These are phyloP conservation scores for Anisogramma anomala DNA, from an alignment of 2,329 filamentous ascomycete genomes.

Conservation along the genomic window DNA sequence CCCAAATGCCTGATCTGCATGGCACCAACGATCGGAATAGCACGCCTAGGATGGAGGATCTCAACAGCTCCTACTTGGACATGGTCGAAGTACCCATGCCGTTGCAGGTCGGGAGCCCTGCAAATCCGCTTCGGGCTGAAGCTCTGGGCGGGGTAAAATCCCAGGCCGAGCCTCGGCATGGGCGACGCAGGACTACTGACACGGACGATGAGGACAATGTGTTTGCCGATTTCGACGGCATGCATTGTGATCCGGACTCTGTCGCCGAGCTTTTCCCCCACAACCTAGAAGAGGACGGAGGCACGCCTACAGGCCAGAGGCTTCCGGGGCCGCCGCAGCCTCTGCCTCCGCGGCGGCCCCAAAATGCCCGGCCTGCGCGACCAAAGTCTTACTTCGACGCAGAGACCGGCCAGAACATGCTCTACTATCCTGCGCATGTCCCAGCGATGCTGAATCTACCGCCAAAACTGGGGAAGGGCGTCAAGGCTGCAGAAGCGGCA, in stretches of 20 bases:
- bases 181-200: slow-evolving; percentile 43
- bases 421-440: slow-evolving; percentile 91
- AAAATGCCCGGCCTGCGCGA: slow-evolving; percentile 19
- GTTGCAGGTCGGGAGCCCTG: slow-evolving; percentile 7
- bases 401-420: slow-evolving; percentile 64
- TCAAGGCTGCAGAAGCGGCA: slow-evolving; percentile 40
- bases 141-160: slow-evolving; percentile 16
- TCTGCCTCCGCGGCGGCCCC: slow-evolving; percentile 10
- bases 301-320: slow-evolving; percentile 15
- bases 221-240: slow-evolving; percentile 74
- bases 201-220: slow-evolving; percentile 56
- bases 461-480: slow-evolving; percentile 68
- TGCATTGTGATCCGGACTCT: slow-evolving; percentile 53
- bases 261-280: slow-evolving; percentile 16
- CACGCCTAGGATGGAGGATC: slow-evolving; percentile 16
- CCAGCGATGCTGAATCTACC: slow-evolving; percentile 89
- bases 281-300: slow-evolving; percentile 10
- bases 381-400: slow-evolving; percentile 52
- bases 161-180: slow-evolving; percentile 28
- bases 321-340: slow-evolving; percentile 6
- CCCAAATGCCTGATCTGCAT: slow-evolving; percentile 12
- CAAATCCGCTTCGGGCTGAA: slow-evolving; percentile 7
- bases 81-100: slow-evolving; percentile 1
- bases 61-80: slow-evolving; percentile 11
- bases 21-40: slow-evolving; percentile 5